Evolutionary conservation across 2,329 filamentous ascomycete genomes (phyloP), one percentile per base, ranked within the genome.

Genomic region (Cladophialophora yegresii): DNA sequence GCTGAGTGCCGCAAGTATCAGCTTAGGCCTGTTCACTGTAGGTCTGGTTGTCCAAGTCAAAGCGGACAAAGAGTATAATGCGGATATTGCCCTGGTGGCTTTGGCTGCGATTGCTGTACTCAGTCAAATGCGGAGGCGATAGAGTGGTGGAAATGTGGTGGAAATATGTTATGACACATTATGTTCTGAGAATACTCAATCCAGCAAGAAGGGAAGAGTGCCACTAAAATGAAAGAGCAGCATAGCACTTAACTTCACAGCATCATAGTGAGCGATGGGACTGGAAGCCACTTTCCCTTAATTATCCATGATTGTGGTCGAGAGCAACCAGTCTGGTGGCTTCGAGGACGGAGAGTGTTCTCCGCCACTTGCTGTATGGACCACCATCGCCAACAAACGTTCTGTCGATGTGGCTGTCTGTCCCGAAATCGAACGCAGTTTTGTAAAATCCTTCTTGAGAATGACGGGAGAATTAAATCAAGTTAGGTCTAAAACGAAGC

Each of bases 21-120:
- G 49, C 32, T 26, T 64, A 28, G 26, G 60, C 1, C 53, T 56
- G 49, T 49, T 61, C 36, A 20, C 32, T 36, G n/a, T 56, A 2
- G 62, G 62, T 16, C 26, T 64, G 22, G 45, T 40, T 3, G 47
- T 57, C 28, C 62, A 64, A 40, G 12, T 57, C 9, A 56, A 64
- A n/a, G 57, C 57, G 2, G 62, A 32, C 16, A 64, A 64, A 47
- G n/a, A 30, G 23, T 64, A 64, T 13, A 26, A 12, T 8, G 47
- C 50, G 20, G 62, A 64, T 54, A 30, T 60, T 20, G 50, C 51
- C 1, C 36, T 64, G 51, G 57, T 61, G n/a, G 57, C 47, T 32
- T 30, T 64, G 51, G 62, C 28, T 3, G 28, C 45, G 62, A 33
- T 54, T 32, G 13, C 26, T 16, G 23, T 54, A 16, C 23, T 33